Base-by-base conservation (phyloP, 805 yeast genomes). In the Priceomyces melissophilus region DNA sequence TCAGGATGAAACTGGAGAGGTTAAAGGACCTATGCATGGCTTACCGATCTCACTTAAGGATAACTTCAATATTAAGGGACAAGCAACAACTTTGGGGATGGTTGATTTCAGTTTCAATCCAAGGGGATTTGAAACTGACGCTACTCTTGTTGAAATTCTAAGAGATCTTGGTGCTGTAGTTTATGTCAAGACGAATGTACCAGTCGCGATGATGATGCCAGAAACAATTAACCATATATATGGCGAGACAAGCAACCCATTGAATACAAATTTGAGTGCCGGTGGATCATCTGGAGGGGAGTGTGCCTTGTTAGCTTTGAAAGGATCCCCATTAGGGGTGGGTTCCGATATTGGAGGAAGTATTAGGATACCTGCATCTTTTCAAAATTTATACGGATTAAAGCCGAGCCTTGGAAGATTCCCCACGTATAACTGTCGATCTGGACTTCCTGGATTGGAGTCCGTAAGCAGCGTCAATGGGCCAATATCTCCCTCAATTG, bases 201-300 rank as follows among this genome's bases (percentile, higher is more conserved):
- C 82, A 2, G 69, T 65, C 35, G 76, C 78, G 3, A 67, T 74
- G 73, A 68, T 73, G 73, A 59, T 65, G 57, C 66, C 73, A 12
- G 81, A 77, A 44, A 60, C 79, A 9, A 60, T 57, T 37, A 69
- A 70, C 49, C 61, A 65, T 45, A 50, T 76, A 27, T 71, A 59
- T 42, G 82, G 82, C 1, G 59, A 61, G 27, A 75, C 80, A 11
- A 44, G 58, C 29, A 75, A 74, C 54, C 75, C 81, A 3, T 52
- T 61, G 47, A 73, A 72, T 47, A 53, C 71, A 32, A 52, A 56
- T 14, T 49, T 73, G 39, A 63, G 75, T 10, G 58, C 75, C 16
- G 79, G 80, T 32, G 81, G 82, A 0, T 71, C 78, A 8, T 69
- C 77, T 11, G 79, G 80, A 6, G 81, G 81, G 34, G 81, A 75